phyloP scores from a whole-genome alignment of 2,329 filamentous ascomycete species.

The Colletotrichum sp. region DNA sequence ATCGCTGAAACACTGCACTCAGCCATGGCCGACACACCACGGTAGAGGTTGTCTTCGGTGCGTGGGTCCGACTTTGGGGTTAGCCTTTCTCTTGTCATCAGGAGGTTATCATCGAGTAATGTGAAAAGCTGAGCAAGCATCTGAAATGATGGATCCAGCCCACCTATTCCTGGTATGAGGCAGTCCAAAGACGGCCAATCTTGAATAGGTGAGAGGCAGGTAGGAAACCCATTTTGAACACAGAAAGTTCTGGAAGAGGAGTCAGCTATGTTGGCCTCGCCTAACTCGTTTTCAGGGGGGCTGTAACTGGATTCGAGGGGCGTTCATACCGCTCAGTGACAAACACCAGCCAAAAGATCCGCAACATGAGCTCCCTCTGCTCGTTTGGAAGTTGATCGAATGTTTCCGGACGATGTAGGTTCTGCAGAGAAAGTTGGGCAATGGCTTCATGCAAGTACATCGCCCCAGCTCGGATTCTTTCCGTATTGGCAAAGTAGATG shows the following conservation, averaged over 20 bases:
- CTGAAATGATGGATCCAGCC: not conserved
- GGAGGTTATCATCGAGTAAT: not conserved
- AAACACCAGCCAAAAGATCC: not conserved
- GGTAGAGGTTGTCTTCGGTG: not conserved
- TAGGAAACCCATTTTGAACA: not conserved
- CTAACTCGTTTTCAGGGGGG: not conserved
- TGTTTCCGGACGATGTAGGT: not conserved
- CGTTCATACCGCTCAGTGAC: not conserved
- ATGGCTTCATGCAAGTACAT: not conserved
- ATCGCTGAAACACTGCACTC: constrained; percentile 12
- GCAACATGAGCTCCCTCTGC: not conserved
- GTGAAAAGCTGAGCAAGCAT: not conserved
- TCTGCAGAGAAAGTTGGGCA: not conserved
- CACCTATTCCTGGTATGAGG: not conserved
- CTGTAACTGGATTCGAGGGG: fast-evolving
- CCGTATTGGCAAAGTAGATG: constrained; percentile 31
- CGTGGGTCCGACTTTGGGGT: not conserved
- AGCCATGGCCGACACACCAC: not conserved
- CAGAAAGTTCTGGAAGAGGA: not conserved
- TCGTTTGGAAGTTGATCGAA: not conserved
- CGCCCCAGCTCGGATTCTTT: constrained; percentile 24
- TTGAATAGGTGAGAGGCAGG: not conserved
- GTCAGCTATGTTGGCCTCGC: not conserved
- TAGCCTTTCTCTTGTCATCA: not conserved
- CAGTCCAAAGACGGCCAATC: not conserved